These are phyloP conservation scores for Aspergillus egyptiacus DNA, from an alignment of 495 filamentous ascomycete genomes.

Conservation along the genomic window DNA sequence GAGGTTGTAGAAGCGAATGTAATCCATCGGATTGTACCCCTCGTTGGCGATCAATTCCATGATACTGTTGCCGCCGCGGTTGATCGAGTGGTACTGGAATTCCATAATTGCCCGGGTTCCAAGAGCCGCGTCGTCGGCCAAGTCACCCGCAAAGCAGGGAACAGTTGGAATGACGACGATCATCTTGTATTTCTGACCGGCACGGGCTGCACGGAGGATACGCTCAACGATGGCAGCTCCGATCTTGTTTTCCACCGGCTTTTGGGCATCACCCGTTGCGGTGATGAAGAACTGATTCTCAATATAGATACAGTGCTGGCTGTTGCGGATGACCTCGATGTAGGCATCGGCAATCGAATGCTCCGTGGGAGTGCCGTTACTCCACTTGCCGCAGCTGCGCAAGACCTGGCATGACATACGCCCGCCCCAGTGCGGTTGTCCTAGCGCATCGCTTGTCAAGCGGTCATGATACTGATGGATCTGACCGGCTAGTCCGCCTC, in stretches of 20 bases:
- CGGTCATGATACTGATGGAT: slow-evolving; percentile 45
- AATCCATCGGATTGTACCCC: slow-evolving; percentile 68
- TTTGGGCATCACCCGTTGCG: slow-evolving; percentile 68
- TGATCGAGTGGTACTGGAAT: slow-evolving; percentile 86
- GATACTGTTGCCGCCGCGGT: slow-evolving; percentile 80
- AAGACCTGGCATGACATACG: slow-evolving; percentile 62
- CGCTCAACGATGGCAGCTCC: slow-evolving; percentile 84
- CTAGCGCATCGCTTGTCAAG: slow-evolving; percentile 20
- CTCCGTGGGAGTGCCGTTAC: slow-evolving; percentile 59
- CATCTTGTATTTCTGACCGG: slow-evolving; percentile 71
- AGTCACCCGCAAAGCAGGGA: slow-evolving; percentile 85
- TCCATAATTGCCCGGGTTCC: slow-evolving; percentile 95
- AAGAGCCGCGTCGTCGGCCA: slow-evolving; percentile 69
- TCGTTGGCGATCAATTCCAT: slow-evolving; percentile 68
- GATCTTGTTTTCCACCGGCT: slow-evolving; percentile 79
- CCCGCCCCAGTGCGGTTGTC: slow-evolving; percentile 32
- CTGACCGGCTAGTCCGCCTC: slow-evolving; percentile 42
- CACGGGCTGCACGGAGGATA: slow-evolving; percentile 69
- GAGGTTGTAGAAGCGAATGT: slow-evolving; percentile 94
- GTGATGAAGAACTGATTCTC: slow-evolving; percentile 99
- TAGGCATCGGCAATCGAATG: slow-evolving; percentile 92
- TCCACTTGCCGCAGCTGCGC: slow-evolving; percentile 68
- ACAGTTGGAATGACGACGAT: slow-evolving; percentile 83
- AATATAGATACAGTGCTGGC: slow-evolving; percentile 84
- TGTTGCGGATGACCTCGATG: slow-evolving; percentile 70